phyloP scores from a whole-genome alignment of 345 rosid genomes.

The Pseudoturritis turrita region DNA sequence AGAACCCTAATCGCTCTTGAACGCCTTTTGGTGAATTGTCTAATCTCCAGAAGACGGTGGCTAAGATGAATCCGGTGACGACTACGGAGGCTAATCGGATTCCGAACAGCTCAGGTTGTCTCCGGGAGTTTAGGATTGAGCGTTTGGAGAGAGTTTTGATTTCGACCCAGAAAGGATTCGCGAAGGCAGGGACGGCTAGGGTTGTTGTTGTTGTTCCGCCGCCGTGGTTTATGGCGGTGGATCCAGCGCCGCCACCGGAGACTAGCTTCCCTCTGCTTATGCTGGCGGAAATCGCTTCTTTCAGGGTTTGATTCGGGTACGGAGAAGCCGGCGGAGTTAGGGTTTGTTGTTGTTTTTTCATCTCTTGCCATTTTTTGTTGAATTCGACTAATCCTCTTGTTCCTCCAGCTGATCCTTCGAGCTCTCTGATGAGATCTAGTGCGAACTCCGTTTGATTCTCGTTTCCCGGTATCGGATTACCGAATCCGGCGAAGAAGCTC shows the following conservation, averaged over 20 bases:
- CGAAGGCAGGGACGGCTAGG: conserved; percentile 10
- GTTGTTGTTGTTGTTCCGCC: conserved; percentile 7
- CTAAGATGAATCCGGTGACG: conserved; percentile 41
- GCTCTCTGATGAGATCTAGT: conserved; percentile 55
- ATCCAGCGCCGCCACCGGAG: conserved; percentile 21
- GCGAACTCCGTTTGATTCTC: conserved; percentile 74
- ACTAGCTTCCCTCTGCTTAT: conserved; percentile 28
- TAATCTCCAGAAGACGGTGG: conserved; percentile 65
- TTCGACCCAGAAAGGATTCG: conserved; percentile 28
- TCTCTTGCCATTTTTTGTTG: conserved; percentile 55
- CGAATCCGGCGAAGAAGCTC: conserved; percentile 54
- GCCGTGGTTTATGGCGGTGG: not conserved
- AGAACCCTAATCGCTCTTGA: conserved; percentile 38
- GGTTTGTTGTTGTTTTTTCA: not conserved
- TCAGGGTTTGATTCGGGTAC: not conserved
- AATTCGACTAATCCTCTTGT: conserved; percentile 58
- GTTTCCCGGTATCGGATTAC: conserved; percentile 66
- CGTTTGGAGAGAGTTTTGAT: conserved; percentile 24
- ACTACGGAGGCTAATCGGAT: conserved; percentile 21
- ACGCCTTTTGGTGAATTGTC: conserved; percentile 38
- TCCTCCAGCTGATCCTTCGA: conserved; percentile 55
- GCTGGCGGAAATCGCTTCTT: conserved; percentile 29
- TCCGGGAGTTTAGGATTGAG: conserved; percentile 26
- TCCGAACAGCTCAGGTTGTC: conserved; percentile 28
- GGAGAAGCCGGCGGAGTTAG: conserved; percentile 12